Conservation (phyloP, 495 filamentous ascomycete genomes). For the Talaromyces liani region DNA sequence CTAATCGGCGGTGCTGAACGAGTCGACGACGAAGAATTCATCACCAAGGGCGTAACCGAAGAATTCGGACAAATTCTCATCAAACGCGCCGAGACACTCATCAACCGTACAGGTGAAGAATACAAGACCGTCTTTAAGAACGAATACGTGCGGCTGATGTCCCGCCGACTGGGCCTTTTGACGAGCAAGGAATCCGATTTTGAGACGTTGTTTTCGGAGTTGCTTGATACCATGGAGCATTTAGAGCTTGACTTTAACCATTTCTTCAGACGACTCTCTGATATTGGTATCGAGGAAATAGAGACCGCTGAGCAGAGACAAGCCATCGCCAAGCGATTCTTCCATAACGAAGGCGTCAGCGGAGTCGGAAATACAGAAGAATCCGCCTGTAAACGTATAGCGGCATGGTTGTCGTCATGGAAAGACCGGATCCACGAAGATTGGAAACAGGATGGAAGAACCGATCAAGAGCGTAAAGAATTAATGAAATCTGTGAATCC, state of each 20-base stretch:
- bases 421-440: constrained; percentile 59
- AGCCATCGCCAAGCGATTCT: constrained; percentile 57
- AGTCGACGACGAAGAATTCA: constrained; percentile 63
- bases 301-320: constrained; percentile 51
- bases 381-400: constrained; percentile 55
- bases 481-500: constrained; percentile 85
- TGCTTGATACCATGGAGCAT: constrained; percentile 75
- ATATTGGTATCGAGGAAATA: constrained; percentile 48
- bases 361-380: constrained; percentile 48
- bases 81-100: constrained; percentile 72
- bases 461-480: constrained; percentile 53
- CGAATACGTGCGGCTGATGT: constrained; percentile 83
- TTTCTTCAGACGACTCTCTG: constrained; percentile 72
- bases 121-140: constrained; percentile 77
- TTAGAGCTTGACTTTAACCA: constrained; percentile 85
- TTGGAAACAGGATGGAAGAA: constrained; percentile 43
- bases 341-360: constrained; percentile 57
- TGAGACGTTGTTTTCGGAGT: constrained; percentile 62
- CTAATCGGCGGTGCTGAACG: constrained; percentile 64
- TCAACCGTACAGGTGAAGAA: constrained; percentile 69
- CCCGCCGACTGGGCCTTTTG: constrained; percentile 65
- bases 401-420: constrained; percentile 72
- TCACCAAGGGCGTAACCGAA: constrained; percentile 62
- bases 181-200: constrained; percentile 63
- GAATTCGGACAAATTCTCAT: constrained; percentile 60